A percentile compares a stretch with the other conserved stretches of the same genome.
Conservation (phyloP, 2,329 filamentous ascomycete genomes). For the Claviceps maximensis region DNA sequence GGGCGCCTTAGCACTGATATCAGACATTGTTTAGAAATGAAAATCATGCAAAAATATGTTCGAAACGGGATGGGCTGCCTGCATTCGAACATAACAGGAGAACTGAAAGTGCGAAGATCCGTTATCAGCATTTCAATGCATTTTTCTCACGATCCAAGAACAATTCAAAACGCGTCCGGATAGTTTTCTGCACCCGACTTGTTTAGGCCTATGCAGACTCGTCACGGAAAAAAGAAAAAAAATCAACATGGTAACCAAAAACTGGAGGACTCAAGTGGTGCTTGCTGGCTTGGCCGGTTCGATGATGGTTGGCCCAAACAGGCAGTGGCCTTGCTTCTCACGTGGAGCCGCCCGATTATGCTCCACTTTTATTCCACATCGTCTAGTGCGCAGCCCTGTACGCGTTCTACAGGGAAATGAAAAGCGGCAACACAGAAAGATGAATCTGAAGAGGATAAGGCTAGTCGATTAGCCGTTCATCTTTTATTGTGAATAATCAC, state of each 20-base stretch:
- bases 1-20: background rate
- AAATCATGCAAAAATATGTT: background rate
- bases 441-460: background rate
- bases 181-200: background rate
- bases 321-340: conserved; percentile 17
- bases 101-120: background rate
- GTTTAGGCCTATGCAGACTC: background rate
- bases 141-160: background rate
- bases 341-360: conserved; percentile 16
- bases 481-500: background rate
- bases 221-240: background rate
- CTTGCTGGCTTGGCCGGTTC: background rate
- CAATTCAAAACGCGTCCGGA: background rate
- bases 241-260: background rate
- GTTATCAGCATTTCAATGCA: background rate
- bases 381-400: background rate
- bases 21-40: background rate
- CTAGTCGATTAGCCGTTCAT: background rate
- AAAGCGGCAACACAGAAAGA: background rate
- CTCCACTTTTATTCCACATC: conserved; percentile 2
- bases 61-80: background rate
- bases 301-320: conserved; percentile 11
- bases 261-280: background rate
- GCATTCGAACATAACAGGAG: background rate
- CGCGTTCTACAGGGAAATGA: background rate